A percentile compares a stretch with the other conserved stretches of the same genome.
Evolutionary conservation across 2,329 filamentous ascomycete species (phyloP).

Genomic region (Colletotrichum simmondsii): DNA sequence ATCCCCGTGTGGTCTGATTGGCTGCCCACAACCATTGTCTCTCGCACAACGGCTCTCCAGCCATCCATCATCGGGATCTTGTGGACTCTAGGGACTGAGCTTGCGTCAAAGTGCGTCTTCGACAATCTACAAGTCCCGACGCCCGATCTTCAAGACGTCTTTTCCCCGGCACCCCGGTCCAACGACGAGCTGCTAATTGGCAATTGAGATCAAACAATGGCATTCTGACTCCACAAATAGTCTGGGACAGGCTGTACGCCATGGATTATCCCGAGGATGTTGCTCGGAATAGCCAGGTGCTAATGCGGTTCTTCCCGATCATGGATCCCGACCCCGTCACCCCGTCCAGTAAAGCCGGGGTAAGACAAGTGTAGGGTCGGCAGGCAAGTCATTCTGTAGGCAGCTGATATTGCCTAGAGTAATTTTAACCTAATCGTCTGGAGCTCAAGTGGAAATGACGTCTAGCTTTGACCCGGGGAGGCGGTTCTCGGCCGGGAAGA

Average conservation of each 20-base stretch:
- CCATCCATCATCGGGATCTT: slow-evolving; percentile 9
- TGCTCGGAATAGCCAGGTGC: slow-evolving; percentile 30
- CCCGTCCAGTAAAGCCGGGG: slow-evolving; percentile 32
- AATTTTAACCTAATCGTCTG: slow-evolving; percentile 2
- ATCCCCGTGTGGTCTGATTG: slow-evolving; percentile 17
- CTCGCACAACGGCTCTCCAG: slow-evolving; percentile 13
- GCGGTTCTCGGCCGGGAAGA: slow-evolving; percentile 9
- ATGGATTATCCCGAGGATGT: slow-evolving; percentile 35
- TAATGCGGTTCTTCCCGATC: slow-evolving; percentile 35
- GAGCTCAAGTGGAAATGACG: slow-evolving; percentile 17
- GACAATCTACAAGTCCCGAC: slow-evolving; percentile 30
- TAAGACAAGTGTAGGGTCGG: slow-evolving; percentile 17
- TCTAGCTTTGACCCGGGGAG: slow-evolving; percentile 3
- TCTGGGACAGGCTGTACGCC: slow-evolving; percentile 17
- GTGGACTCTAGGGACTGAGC: slow-evolving; percentile 21
- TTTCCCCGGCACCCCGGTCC: slow-evolving; percentile 28
- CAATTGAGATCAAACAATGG: slow-evolving; percentile 15
- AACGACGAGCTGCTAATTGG: slow-evolving; percentile 25
- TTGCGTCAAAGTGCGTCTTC: slow-evolving; percentile 31
- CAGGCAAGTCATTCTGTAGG: slow-evolving; percentile 19
- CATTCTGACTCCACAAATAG: slow-evolving; percentile 21
- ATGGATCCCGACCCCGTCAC: slow-evolving; percentile 33
- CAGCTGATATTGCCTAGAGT: neutral
- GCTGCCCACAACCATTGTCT: slow-evolving; percentile 3
- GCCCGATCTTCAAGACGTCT: slow-evolving; percentile 29